Base-by-base conservation (phyloP, 768 basidiomycete species). In the Neoboletus brunneissimus region DNA sequence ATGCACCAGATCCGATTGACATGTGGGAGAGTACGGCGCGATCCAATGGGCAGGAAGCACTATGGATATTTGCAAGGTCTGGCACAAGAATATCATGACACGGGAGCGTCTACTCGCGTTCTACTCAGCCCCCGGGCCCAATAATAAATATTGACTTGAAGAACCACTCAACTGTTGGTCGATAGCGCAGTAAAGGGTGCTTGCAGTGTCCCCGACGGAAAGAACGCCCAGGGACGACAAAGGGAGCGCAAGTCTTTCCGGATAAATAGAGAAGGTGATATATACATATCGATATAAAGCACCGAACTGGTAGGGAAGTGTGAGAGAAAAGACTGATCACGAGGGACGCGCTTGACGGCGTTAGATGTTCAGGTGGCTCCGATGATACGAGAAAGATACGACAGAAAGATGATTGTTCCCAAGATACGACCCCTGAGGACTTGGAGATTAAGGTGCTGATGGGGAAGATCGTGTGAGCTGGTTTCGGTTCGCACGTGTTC, bases 401-500 rank as follows among this genome's bases (percentile, higher is more conserved):
- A 45, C 16, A 11, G 27, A 31, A 31, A 8, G 18, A 46, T 8
- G 27, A 13, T 29, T 27, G 25, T 45, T 45, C 44, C 44, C 44
- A 45, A 43, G 42, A 43, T 43, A 23, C 42, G 23, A 43, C 42
- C 42, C n/a, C n/a, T n/a, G 16, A 16, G 42, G 12, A 6, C 4
- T 29, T n/a, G 44, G 20, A 31, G n/a, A 47, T 47, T 47, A 47
- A 48, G 46, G 5, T 48, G 32, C 3, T 48, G 47, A 22, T 48
- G 31, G n/a, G n/a, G 12, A 23, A n/a, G 35, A 15, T 29, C 49
- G 35, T 38, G 49, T 50, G 47, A 48, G 47, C 32, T 35, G 44
- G 38, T 41, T 54, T 48, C 41, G 46, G 45, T 61, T 57, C 52
- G 38, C 64, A 63, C 64, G 64, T 52, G 60, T 32, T 15, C 31